phyloP scores from a whole-genome alignment of 768 basidiomycete genomes.

The Amanita muscaria region DNA sequence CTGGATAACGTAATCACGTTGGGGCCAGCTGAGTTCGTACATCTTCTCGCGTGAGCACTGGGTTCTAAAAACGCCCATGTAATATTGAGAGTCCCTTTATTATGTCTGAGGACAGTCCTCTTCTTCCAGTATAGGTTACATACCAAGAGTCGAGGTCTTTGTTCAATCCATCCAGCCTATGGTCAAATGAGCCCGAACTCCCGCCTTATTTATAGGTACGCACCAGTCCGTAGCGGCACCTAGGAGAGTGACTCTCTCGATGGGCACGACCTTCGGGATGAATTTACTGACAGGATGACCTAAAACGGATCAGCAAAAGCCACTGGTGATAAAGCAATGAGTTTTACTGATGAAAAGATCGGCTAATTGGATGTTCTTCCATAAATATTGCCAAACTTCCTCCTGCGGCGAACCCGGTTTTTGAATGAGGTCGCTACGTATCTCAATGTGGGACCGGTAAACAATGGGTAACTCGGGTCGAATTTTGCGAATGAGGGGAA shows the following conservation, averaged over 20 bases:
- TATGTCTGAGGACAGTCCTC: neutral
- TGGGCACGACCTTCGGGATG: conserved; percentile 78
- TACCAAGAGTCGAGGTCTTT: conserved; percentile 69
- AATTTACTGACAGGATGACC: conserved; percentile 91
- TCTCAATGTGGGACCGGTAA: conserved; percentile 95
- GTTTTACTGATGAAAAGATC: conserved; percentile 79
- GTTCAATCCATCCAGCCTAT: conserved; percentile 88
- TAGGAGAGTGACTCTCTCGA: conserved; percentile 59
- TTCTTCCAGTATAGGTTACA: conserved; percentile 4
- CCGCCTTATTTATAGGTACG: conserved; percentile 15
- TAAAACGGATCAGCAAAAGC: conserved; percentile 13
- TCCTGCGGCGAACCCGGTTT: conserved; percentile 75
- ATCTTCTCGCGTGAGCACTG: conserved; percentile 75
- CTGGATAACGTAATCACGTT: conserved; percentile 81
- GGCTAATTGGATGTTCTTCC: conserved; percentile 83
- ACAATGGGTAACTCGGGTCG: conserved; percentile 82
- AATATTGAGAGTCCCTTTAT: conserved; percentile 66
- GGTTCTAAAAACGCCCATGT: conserved; percentile 82
- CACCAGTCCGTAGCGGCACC: conserved; percentile 85
- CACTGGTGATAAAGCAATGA: neutral
- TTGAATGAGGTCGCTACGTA: conserved; percentile 80
- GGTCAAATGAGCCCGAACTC: neutral
- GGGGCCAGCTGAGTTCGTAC: conserved; percentile 69
- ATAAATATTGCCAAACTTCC: conserved; percentile 92
- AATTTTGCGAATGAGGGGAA: conserved; percentile 83